Evolutionary conservation across 106 monocot genomes (phyloP), one percentile per base, ranked within the genome.

Genomic region (Hemerocallis citrina): DNA sequence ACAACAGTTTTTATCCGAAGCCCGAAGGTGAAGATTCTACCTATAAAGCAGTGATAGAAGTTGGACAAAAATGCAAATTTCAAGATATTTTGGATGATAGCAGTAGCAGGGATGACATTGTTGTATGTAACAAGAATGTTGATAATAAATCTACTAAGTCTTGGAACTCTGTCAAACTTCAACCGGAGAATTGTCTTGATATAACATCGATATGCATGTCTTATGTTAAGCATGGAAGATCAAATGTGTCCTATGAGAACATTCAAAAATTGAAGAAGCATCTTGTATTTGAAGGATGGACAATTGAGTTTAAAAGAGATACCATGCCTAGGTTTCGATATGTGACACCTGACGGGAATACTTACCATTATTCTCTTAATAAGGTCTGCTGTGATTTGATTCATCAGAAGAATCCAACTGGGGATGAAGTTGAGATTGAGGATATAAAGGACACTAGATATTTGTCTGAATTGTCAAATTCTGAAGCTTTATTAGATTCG

Each of bases 271-370:
- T 38, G 21, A 68, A 38, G 64, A 77, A 70, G 34, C 80, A 85
- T 64, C 70, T 85, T 63, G 20, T 60, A 10, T 42, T 65, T 59
- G 37, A 72, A 9, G 72, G 78, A 14, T 84, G 84, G 84, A 76
- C n/a, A 19, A 57, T 76, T 22, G 72, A 79, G 57, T 28, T 3
- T 20, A 84, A 22, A 69, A 15, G 23, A 31, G 76, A 60, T 42
- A 45, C 4, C 17, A 3, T 37, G 6, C 12, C 15, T 29, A 78
- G 66, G 50, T 52, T 55, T 34, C 58, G 65, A 16, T 84, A 59
- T 31, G 1, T 33, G 36, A 59, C 75, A 44, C 79, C 84, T 29
- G 51, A 75, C 33, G 68, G 59, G 29, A 41, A 23, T 35, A 57
- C 19, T 15, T 68, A 34, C 44, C 49, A 59, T 49, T 48, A 68